These are phyloP conservation scores for Peniophora sp. DNA, from an alignment of 1,284 basidiomycete species.

Conservation along the genomic window DNA sequence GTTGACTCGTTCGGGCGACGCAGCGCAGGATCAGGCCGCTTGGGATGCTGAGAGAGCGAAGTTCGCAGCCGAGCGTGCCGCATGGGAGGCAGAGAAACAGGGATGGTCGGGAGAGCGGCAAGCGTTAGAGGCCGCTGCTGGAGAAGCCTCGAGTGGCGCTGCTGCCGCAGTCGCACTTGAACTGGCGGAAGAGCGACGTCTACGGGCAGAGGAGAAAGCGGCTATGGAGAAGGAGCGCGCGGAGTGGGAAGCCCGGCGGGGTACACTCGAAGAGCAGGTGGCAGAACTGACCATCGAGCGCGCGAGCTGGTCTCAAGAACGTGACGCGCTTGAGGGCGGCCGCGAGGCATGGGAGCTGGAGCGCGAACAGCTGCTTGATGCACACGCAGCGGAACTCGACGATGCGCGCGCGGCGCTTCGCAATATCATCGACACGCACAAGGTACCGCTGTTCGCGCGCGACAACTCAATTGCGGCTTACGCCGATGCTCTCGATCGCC, in stretches of 20 bases:
- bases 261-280: slow-evolving; percentile 47
- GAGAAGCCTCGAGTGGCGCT: slow-evolving; percentile 4
- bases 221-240: neutral
- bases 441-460: slow-evolving; percentile 13
- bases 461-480: slow-evolving; percentile 7
- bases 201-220: slow-evolving; percentile 1
- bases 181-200: neutral
- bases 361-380: slow-evolving; percentile 34
- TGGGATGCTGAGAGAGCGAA: slow-evolving; percentile 56
- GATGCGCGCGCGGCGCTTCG: slow-evolving; percentile 9
- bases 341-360: slow-evolving; percentile 50
- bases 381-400: slow-evolving; percentile 13
- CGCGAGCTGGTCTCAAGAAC: slow-evolving; percentile 28
- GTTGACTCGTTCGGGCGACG: slow-evolving; percentile 9
- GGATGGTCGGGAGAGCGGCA: slow-evolving; percentile 35
- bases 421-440: slow-evolving; percentile 9
- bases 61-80: slow-evolving; percentile 49
- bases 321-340: slow-evolving; percentile 41
- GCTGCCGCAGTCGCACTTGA: slow-evolving; percentile 5
- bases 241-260: neutral
- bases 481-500: slow-evolving; percentile 9
- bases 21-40: slow-evolving; percentile 40
- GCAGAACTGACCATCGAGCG: slow-evolving; percentile 41
- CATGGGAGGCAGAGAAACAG: slow-evolving; percentile 55
- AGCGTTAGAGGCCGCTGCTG: neutral